Base-by-base conservation (phyloP, 2,329 filamentous ascomycete genomes). In the Whalleya microplaca region DNA sequence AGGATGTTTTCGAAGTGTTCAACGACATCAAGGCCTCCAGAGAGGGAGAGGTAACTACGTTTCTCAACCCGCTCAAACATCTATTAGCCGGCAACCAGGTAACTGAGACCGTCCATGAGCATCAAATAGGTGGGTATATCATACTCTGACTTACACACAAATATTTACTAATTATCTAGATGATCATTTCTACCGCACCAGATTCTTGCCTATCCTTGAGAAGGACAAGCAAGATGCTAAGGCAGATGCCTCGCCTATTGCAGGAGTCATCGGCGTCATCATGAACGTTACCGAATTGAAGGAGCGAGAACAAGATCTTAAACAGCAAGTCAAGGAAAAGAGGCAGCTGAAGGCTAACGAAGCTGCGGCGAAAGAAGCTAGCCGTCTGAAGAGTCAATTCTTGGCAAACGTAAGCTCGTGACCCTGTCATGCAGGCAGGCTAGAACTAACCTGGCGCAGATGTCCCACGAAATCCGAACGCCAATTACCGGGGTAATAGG, bases 401-500 rank as follows among this genome's bases (percentile, higher is more conserved):
- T 75, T 92, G 5, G 89, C 89, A 14, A 91, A 91, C 45, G 76
- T 78, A 48, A 66, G 74, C 63, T 5, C 7, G 2, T 4, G 9
- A 16, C 20, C 21, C 12, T 44, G 21, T 4, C 3, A 44, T 5
- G 6, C 3, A 37, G 23, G 37, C 27, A 7, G 9, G 16, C n/a
- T 12, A 6, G 37, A 51, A 19, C 45, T 64, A 32, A 64, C 58
- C 55, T 55, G 59, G 21, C 18, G 70, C 21, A 83, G 72, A 91
- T 91, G 88, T 89, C 86, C n/a, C 89, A 91, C 69, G 89, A 92
- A 69, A 91, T 92, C 47, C 80, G 87, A 43, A 91, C 88, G 0
- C 90, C 90, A 0, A 92, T 94, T 59, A 89, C 88, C 1, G 90
- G 90, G 19, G 89, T 93, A 4, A 86, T 93, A 56, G 90, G 90